Evolutionary conservation across 768 basidiomycete genomes (phyloP).

Genomic region (Stropharia rugosoannulata): DNA sequence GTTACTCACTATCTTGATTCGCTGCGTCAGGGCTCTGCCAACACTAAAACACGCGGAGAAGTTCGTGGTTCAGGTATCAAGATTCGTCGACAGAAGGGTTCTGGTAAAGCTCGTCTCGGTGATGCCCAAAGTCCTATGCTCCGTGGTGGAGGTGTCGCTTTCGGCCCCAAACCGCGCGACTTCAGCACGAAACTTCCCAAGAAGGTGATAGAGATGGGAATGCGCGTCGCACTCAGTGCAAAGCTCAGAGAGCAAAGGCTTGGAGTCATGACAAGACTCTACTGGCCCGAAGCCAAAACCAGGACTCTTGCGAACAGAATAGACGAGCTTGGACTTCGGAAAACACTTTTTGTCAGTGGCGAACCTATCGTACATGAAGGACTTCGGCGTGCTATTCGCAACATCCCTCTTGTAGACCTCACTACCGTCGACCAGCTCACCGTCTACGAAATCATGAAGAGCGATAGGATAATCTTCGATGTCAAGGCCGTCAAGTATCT

Average conservation of each 20-base stretch:
- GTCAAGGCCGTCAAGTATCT: slow-evolving; percentile 78
- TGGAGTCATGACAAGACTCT: slow-evolving; percentile 70
- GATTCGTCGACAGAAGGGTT: slow-evolving; percentile 89
- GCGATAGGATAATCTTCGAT: slow-evolving; percentile 82
- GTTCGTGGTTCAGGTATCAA: slow-evolving; percentile 89
- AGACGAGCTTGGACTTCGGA: slow-evolving; percentile 61
- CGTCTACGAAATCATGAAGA: slow-evolving; percentile 83
- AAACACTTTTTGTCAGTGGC: slow-evolving; percentile 78
- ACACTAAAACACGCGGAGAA: slow-evolving; percentile 89
- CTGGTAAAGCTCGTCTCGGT: slow-evolving; percentile 86
- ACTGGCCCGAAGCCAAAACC: slow-evolving; percentile 76
- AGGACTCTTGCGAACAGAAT: slow-evolving; percentile 63
- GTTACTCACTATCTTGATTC: slow-evolving; percentile 86
- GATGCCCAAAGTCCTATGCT: slow-evolving; percentile 86
- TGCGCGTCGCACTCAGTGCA: slow-evolving; percentile 84
- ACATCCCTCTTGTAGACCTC: slow-evolving; percentile 69
- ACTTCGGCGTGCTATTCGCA: slow-evolving; percentile 62
- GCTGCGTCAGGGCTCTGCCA: slow-evolving; percentile 89
- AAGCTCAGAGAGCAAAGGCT: slow-evolving; percentile 76
- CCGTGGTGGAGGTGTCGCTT: slow-evolving; percentile 89
- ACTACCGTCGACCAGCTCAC: slow-evolving; percentile 63
- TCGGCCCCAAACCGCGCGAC: slow-evolving; percentile 89
- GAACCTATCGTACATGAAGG: slow-evolving; percentile 49
- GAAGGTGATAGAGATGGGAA: slow-evolving; percentile 91
- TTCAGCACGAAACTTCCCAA: slow-evolving; percentile 91